Conservation (phyloP, 306 rosid genomes). For the Vicia faba region DNA sequence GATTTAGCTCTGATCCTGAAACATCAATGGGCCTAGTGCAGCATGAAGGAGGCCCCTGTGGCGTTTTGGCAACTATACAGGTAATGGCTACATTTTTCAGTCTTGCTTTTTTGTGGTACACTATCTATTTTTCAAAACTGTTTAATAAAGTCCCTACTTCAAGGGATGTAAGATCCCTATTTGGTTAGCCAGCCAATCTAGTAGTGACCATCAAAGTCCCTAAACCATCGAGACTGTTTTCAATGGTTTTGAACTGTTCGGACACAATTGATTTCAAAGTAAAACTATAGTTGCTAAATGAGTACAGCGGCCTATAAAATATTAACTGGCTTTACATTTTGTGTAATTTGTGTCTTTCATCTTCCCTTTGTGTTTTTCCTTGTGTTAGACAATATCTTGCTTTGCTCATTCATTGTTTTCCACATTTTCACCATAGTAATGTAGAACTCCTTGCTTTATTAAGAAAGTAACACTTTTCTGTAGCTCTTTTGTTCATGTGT, state of each 20-base stretch:
- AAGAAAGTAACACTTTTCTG: conserved; percentile 23
- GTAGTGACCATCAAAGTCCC: conserved; percentile 20
- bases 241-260: conserved; percentile 18
- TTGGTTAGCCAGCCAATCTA: conserved; percentile 18
- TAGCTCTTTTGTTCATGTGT: conserved; percentile 15
- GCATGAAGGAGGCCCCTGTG: conserved; percentile 99
- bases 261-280: conserved; percentile 17
- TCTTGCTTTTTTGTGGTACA: conserved; percentile 34
- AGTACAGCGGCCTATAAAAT: conserved; percentile 14
- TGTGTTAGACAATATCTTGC: conserved; percentile 9
- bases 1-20: conserved; percentile 71
- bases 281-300: conserved; percentile 27
- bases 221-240: conserved; percentile 11
- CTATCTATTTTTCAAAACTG: conserved; percentile 27
- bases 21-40: conserved; percentile 98
- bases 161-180: conserved; percentile 2
- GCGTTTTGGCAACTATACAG: conserved; percentile 97
- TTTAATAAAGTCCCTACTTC: conserved; percentile 15
- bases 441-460: conserved; percentile 29
- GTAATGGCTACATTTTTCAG: conserved; percentile 58
- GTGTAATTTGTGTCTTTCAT: conserved; percentile 24
- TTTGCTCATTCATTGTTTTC: conserved; percentile 22
- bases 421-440: neutral
- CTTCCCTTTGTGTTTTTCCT: conserved; percentile 28
- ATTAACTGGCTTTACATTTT: neutral